Evolutionary conservation across 371 early-diverging fungal genomes (phyloP).

Genomic region (Funneliformis caledonium): DNA sequence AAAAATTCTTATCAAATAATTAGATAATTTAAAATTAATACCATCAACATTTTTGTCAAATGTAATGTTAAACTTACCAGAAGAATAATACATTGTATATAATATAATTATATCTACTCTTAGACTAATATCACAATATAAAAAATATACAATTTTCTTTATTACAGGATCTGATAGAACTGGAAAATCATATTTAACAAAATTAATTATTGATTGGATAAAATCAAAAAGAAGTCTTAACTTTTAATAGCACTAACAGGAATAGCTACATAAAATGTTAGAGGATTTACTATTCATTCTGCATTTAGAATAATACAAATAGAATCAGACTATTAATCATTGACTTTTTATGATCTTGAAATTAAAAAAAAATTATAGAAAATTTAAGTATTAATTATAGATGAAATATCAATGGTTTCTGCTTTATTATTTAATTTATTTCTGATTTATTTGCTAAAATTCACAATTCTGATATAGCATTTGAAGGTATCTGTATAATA

Average conservation of each 20-base stretch:
- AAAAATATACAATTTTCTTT: slow-evolving; percentile 16
- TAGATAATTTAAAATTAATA: no score
- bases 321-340: not conserved
- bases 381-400: not conserved
- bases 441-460: not conserved
- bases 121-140: no score
- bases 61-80: no score
- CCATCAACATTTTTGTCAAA: no score
- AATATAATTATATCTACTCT: no score
- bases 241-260: slow-evolving; percentile 9
- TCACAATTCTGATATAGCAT: not conserved
- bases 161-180: slow-evolving; percentile 13
- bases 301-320: not conserved
- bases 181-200: slow-evolving; percentile 15
- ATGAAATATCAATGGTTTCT: slow-evolving; percentile 1
- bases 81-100: no score
- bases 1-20: no score
- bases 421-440: slow-evolving; percentile 12
- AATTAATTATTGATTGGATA: not conserved
- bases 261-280: not conserved
- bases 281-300: not conserved
- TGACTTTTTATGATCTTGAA: not conserved
- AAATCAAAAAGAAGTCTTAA: not conserved
- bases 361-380: not conserved
- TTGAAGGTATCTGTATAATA: not conserved